These are phyloP conservation scores for Auxenochlorella protothecoides DNA, from an alignment of 139 green algal species.

Conservation along the genomic window DNA sequence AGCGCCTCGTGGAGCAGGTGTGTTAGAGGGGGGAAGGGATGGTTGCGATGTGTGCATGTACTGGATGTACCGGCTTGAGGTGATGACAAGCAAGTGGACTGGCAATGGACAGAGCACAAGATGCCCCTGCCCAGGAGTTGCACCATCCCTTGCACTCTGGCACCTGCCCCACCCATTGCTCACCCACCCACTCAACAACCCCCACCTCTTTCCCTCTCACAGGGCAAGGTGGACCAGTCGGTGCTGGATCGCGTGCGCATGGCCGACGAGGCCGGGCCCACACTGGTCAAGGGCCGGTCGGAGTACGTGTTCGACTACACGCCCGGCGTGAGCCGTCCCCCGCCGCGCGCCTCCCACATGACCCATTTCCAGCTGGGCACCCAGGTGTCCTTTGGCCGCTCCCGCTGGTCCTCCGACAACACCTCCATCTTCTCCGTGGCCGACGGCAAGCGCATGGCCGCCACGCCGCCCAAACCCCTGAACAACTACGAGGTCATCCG, in stretches of 20 bases:
- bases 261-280: background rate
- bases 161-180: background rate
- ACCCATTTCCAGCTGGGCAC: background rate
- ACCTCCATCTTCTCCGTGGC: conserved; percentile 37
- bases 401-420: conserved; percentile 11
- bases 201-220: background rate
- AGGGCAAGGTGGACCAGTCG: conserved; percentile 7
- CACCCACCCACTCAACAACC: background rate
- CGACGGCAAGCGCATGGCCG: conserved; percentile 32
- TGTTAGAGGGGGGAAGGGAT: background rate
- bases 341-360: too few relatives aligned
- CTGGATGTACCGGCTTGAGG: background rate
- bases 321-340: background rate
- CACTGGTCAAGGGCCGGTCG: background rate
- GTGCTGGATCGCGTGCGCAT: conserved; percentile 10
- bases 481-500: conserved; percentile 28
- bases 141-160: background rate
- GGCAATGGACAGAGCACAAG: too few relatives aligned
- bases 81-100: background rate
- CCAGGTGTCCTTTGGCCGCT: conserved; percentile 11
- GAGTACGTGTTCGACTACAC: background rate
- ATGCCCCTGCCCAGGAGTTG: background rate
- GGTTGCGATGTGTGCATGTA: background rate
- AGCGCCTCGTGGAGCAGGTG: conserved; percentile 15
- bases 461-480: conserved; percentile 5